phyloP scores from a whole-genome alignment of 1,284 basidiomycete genomes.

The Fistulinella cinereoalba region DNA sequence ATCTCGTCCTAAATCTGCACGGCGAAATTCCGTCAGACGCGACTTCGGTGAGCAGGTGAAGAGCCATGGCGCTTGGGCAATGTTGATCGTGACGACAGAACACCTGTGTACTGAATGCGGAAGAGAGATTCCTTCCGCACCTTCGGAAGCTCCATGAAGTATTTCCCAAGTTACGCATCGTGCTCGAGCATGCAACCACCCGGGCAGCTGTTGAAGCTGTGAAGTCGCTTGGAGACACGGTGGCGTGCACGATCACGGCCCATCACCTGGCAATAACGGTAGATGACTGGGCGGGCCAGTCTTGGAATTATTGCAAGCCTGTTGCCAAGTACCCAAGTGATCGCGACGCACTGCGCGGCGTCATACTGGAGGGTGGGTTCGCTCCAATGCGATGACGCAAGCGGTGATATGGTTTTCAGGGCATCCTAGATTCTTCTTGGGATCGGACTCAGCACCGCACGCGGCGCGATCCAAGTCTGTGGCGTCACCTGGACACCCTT shows the following conservation, averaged over 20 bases:
- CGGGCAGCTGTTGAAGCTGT: conserved; percentile 92
- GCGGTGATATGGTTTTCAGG: conserved; percentile 44
- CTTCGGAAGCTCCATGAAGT: conserved; percentile 77
- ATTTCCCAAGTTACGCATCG: conserved; percentile 94
- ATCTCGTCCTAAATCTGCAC: conserved; percentile 95
- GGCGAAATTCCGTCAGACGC: conserved; percentile 96
- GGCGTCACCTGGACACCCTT: conserved; percentile 68
- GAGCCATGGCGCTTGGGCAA: conserved; percentile 1
- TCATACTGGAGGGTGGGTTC: conserved; percentile 70
- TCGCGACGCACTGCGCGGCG: conserved; percentile 78
- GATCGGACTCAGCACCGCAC: conserved; percentile 97
- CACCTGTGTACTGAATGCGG: conserved; percentile 93
- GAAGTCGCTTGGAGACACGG: conserved; percentile 80
- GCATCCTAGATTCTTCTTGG: conserved; percentile 95
- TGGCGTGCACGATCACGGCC: conserved; percentile 96
- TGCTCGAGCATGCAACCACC: conserved; percentile 99
- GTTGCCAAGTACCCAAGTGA: conserved; percentile 97
- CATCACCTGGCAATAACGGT: conserved; percentile 95
- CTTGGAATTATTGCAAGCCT: conserved; percentile 97
- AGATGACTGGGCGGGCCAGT: conserved; percentile 96
- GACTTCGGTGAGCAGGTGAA: conserved; percentile 52
- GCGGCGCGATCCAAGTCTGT: conserved; percentile 78
- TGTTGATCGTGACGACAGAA: conserved; percentile 50
- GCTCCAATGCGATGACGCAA: not conserved
- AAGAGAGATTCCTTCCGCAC: conserved; percentile 88